A percentile compares a stretch with the other conserved stretches of the same genome.
phyloP scores from a whole-genome alignment of 2,329 filamentous ascomycete genomes.

The Fusarium hostae region DNA sequence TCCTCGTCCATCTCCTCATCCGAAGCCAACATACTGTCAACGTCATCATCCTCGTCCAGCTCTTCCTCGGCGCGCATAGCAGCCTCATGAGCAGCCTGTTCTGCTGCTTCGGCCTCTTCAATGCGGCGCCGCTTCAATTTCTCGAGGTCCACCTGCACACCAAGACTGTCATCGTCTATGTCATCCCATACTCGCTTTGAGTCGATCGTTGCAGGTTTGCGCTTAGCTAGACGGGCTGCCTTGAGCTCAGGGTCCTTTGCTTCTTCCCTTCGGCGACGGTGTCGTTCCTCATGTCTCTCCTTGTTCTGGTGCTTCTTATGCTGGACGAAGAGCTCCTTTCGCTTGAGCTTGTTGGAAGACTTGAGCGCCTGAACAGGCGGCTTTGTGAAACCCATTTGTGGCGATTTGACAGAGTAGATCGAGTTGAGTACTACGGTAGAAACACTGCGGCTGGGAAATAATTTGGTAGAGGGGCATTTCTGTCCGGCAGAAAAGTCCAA shows the following conservation, averaged over 20 bases:
- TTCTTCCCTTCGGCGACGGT: conserved; percentile 85
- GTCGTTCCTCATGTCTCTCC: conserved; percentile 79
- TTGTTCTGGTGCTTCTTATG: conserved; percentile 82
- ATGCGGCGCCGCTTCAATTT: conserved; percentile 67
- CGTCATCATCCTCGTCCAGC: conserved; percentile 66
- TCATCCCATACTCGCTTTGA: conserved; percentile 92
- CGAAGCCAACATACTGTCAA: conserved; percentile 84
- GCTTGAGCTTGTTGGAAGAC: conserved; percentile 80
- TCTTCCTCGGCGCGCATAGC: conserved; percentile 45
- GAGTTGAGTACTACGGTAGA: not conserved
- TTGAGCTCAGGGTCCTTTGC: conserved; percentile 81
- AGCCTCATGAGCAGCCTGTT: conserved; percentile 59
- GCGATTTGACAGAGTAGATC: conserved; percentile 5
- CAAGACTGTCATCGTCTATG: conserved; percentile 69
- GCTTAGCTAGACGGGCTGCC: conserved; percentile 77
- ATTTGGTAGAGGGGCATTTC: conserved; percentile 34
- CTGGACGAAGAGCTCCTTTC: conserved; percentile 81
- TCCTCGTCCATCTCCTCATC: conserved; percentile 66
- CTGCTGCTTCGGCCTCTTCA: conserved; percentile 63
- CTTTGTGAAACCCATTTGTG: conserved; percentile 50
- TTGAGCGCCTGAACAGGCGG: conserved; percentile 54
- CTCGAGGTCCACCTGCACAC: conserved; percentile 67
- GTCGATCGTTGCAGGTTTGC: conserved; percentile 84
- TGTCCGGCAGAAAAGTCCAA: conserved; percentile 40
- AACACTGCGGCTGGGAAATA: conserved; percentile 21